These are phyloP conservation scores for Escallonia herrerae DNA, from an alignment of 129 eudicot genomes.

Conservation along the genomic window DNA sequence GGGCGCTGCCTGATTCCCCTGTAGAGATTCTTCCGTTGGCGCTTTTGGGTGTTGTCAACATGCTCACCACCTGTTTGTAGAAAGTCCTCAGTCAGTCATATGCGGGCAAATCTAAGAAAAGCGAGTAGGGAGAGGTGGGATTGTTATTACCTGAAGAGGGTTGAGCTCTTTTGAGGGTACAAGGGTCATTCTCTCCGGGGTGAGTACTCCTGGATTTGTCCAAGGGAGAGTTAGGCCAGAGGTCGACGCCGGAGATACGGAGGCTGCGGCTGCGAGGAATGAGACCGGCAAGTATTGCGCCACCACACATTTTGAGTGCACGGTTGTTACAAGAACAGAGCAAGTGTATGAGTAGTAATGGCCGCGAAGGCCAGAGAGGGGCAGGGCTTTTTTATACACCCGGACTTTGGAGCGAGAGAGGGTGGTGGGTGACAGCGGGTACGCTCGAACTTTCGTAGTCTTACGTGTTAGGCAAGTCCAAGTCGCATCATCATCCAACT, in stretches of 20 bases:
- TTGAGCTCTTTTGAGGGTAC: constrained; percentile 29
- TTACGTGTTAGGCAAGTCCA: neutral
- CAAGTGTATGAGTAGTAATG: neutral
- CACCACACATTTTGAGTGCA: constrained; percentile 65
- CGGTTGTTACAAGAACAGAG: neutral
- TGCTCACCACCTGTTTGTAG: constrained; percentile 37
- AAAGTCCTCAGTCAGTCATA: constrained; percentile 10
- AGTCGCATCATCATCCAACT: too few relatives aligned
- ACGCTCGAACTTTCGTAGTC: neutral
- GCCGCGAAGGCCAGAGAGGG: neutral
- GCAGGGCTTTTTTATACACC: neutral
- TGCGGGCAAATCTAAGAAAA: neutral
- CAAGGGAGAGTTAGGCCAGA: constrained; percentile 44
- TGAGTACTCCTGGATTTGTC: constrained; percentile 13
- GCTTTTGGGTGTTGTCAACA: constrained; percentile 21
- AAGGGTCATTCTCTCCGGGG: constrained; percentile 17
- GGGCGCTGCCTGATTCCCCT: constrained; percentile 95
- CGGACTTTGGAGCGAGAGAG: neutral
- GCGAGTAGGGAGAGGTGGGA: neutral
- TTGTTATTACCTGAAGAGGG: constrained; percentile 31
- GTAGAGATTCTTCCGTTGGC: constrained; percentile 72
- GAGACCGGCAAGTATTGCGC: constrained; percentile 64
- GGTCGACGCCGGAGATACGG: constrained; percentile 36
- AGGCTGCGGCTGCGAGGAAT: constrained; percentile 36
- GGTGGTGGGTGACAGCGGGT: neutral